Evolutionary conservation across 495 filamentous ascomycete genomes (phyloP).

Genomic region (Aspergillus affinis): DNA sequence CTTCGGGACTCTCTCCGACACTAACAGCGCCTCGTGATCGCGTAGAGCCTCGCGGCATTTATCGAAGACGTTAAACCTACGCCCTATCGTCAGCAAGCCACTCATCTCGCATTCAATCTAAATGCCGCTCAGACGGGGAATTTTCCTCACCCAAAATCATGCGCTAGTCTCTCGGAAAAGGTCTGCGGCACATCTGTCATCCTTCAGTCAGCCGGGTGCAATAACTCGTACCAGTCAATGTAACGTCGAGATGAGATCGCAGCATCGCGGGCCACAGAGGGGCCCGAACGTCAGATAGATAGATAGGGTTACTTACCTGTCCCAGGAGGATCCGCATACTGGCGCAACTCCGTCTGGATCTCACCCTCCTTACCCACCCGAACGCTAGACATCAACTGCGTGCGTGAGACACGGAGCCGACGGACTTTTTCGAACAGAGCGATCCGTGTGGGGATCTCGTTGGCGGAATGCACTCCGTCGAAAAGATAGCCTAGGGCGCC

Average conservation of each 20-base stretch:
- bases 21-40: neutral
- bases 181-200: neutral
- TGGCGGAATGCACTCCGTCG: neutral
- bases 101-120: neutral
- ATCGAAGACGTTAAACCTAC: neutral
- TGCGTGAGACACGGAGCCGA: constrained; percentile 31
- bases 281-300: neutral
- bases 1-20: neutral
- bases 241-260: neutral
- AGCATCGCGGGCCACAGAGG: too few species aligned
- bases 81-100: neutral
- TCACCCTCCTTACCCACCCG: constrained; percentile 17
- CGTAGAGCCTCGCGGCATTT: neutral
- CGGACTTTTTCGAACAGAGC: constrained; percentile 37
- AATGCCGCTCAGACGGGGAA: neutral
- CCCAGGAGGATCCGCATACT: constrained; percentile 14
- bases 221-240: neutral
- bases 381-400: constrained; percentile 34
- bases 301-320: neutral
- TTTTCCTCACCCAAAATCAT: neutral
- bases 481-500: constrained; percentile 37
- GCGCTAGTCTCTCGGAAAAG: neutral
- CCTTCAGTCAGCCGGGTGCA: neutral
- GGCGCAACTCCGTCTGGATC: constrained; percentile 16
- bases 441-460: constrained; percentile 27